A percentile compares a stretch with the other conserved stretches of the same genome.
Conservation (phyloP, 2,329 filamentous ascomycete species). For the Talaromyces albobiverticillius region DNA sequence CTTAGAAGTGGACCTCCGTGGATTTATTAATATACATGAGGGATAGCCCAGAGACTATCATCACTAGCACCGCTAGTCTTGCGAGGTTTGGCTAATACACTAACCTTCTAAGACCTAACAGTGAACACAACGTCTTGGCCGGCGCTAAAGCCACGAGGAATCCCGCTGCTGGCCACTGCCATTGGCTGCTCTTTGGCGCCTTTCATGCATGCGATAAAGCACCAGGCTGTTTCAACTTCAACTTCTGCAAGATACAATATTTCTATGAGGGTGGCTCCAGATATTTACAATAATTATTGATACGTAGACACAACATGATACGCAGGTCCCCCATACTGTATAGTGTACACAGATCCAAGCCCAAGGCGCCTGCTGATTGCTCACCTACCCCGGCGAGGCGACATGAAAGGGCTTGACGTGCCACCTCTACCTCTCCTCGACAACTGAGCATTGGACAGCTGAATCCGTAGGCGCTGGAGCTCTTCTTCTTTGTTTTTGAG, state of each 20-base stretch:
- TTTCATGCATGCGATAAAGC: not conserved
- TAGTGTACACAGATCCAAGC: too few relatives aligned
- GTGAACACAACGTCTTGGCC: not conserved
- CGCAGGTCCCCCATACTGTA: not conserved
- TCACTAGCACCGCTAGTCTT: not conserved
- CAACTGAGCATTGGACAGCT: slow-evolving; percentile 1
- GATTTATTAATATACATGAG: too few relatives aligned
- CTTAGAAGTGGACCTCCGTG: too few relatives aligned
- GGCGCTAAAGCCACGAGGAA: not conserved
- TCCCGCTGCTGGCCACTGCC: not conserved
- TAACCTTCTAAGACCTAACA: too few relatives aligned
- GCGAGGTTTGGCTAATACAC: not conserved
- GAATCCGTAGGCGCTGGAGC: not conserved
- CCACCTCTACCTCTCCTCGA: not conserved
- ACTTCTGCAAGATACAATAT: too few relatives aligned
- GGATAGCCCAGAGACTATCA: too few relatives aligned
- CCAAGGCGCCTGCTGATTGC: too few relatives aligned
- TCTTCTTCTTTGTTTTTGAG: not conserved
- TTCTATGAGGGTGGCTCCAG: too few relatives aligned
- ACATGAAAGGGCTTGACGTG: slow-evolving; percentile 4
- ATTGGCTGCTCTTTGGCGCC: not conserved
- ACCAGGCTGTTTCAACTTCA: not conserved
- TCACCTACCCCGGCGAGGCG: not conserved
- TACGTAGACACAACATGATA: not conserved
- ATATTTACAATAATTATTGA: too few relatives aligned